Conservation (phyloP, 2,329 filamentous ascomycete genomes). For the Scedosporium dehoogii region DNA sequence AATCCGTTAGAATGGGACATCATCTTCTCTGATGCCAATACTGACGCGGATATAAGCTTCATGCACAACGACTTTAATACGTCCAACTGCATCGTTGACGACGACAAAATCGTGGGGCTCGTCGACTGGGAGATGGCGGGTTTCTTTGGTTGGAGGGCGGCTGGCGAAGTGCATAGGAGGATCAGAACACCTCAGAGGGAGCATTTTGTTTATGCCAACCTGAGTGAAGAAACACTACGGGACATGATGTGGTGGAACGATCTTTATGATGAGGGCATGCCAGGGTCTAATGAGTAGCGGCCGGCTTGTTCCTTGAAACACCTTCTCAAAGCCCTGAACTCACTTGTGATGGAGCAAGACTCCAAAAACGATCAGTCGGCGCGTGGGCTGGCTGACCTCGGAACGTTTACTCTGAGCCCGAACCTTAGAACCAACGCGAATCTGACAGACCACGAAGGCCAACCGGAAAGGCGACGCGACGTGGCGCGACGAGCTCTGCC, state of each 20-base stretch:
- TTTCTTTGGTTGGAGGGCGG: slow-evolving; percentile 20
- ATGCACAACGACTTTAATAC: slow-evolving; percentile 29
- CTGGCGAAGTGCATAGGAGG: slow-evolving; percentile 16
- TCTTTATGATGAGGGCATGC: slow-evolving; percentile 9
- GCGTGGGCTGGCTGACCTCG: too few species aligned
- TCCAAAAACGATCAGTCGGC: too few species aligned
- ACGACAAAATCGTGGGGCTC: slow-evolving; percentile 27
- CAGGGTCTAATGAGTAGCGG: neutral
- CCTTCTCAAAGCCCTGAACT: neutral
- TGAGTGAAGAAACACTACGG: slow-evolving; percentile 9
- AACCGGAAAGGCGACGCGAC: too few species aligned
- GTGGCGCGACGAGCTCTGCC: too few species aligned
- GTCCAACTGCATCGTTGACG: slow-evolving; percentile 27
- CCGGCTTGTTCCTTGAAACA: too few species aligned
- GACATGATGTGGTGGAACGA: slow-evolving; percentile 13
- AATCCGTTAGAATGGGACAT: slow-evolving; percentile 22
- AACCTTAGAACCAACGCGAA: too few species aligned
- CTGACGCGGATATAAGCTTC: slow-evolving; percentile 19
- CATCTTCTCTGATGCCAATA: slow-evolving; percentile 15
- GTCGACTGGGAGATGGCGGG: slow-evolving; percentile 33
- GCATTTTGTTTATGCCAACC: slow-evolving; percentile 12
- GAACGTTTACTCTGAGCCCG: too few species aligned
- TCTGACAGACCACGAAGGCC: too few species aligned
- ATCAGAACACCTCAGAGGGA: slow-evolving; percentile 16
- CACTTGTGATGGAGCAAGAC: too few species aligned